Conservation (phyloP, 2,329 filamentous ascomycete genomes). For the Epichloe brachyelytri region DNA sequence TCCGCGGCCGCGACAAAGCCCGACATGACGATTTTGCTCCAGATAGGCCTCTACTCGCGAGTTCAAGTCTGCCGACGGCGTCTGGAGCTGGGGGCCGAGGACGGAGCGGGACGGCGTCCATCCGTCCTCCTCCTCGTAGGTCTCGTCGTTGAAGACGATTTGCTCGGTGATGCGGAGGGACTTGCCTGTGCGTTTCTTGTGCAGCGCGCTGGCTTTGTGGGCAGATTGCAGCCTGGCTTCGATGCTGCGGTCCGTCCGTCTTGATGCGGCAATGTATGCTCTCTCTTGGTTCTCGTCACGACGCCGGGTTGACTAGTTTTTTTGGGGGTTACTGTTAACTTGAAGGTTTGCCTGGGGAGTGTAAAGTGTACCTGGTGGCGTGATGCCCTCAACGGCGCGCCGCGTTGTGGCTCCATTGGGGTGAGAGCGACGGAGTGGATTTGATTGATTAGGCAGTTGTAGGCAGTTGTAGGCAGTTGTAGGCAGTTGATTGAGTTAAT, state of each 20-base stretch:
- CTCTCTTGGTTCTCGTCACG: constrained; percentile 68
- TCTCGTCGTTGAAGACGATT: constrained; percentile 80
- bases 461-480: too few species aligned
- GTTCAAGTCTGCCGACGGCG: neutral
- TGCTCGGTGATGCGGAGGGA: constrained; percentile 70
- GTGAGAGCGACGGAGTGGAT: neutral
- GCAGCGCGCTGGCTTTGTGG: constrained; percentile 75
- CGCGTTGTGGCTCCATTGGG: neutral
- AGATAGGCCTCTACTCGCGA: neutral
- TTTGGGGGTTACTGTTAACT: neutral
- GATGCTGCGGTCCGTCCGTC: constrained; percentile 72
- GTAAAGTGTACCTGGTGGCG: neutral
- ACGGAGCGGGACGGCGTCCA: neutral
- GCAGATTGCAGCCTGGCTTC: constrained; percentile 85
- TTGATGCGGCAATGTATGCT: constrained; percentile 83
- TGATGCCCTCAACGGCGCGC: neutral
- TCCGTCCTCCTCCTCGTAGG: constrained; percentile 87
- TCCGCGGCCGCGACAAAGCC: neutral
- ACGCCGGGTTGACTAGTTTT: neutral
- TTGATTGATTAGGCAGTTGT: neutral
- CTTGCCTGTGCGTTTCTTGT: constrained; percentile 77
- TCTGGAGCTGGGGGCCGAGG: neutral
- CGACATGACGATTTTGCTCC: constrained; percentile 1
- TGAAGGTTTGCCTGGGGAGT: too few species aligned
- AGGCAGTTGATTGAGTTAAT: too few species aligned